A percentile compares a stretch with the other conserved stretches of the same genome.
phyloP scores from a whole-genome alignment of 75 land plant genomes.

The Larix kaempferi region DNA sequence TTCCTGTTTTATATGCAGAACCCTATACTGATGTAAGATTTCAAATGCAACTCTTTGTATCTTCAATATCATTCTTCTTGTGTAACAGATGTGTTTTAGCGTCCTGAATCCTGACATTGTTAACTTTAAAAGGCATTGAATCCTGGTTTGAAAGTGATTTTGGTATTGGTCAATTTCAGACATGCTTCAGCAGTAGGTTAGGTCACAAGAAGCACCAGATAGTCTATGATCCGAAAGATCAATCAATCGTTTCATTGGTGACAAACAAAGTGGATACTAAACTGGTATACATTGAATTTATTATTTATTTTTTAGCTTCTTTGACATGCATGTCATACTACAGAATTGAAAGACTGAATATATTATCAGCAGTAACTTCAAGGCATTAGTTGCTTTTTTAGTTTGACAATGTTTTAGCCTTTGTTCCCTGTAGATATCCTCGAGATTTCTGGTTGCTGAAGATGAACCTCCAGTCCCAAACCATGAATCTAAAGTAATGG shows the following conservation, averaged over 20 bases:
- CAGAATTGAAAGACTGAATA: background rate
- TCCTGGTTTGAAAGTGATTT: background rate
- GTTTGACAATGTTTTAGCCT: background rate
- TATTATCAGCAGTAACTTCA: background rate
- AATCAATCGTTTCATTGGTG: background rate
- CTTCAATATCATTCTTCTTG: background rate
- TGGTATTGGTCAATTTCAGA: background rate
- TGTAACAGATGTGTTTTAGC: background rate
- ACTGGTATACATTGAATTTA: background rate
- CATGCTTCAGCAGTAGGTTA: background rate
- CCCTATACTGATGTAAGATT: background rate
- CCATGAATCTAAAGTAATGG: background rate
- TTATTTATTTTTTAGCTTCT: background rate
- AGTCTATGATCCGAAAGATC: background rate
- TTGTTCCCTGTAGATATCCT: background rate
- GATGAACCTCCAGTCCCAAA: background rate
- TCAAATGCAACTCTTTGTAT: background rate
- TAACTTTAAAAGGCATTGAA: background rate
- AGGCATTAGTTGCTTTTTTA: background rate
- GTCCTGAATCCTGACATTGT: background rate
- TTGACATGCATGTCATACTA: background rate
- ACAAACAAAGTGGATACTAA: background rate
- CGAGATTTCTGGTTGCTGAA: background rate
- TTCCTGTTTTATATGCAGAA: background rate
- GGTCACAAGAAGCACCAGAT: constrained; percentile 1